Conservation (phyloP, 495 filamentous ascomycete genomes). For the Podospora appendiculata region DNA sequence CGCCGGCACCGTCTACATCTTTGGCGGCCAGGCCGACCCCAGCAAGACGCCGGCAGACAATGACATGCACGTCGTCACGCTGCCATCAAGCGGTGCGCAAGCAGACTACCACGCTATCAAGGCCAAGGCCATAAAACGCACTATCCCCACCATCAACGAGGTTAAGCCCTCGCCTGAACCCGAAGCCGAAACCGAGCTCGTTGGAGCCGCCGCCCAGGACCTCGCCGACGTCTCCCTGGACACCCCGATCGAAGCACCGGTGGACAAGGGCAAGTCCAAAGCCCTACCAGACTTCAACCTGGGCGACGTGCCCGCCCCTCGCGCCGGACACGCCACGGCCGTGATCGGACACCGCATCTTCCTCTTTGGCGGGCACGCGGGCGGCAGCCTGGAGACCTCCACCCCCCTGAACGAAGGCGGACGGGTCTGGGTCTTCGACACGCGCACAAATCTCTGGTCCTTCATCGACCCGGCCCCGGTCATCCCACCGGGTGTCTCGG, state of each 20-base stretch:
- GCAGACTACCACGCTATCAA: conserved; percentile 52
- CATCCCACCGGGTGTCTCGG: too few relatives aligned
- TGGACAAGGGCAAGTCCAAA: conserved; percentile 19
- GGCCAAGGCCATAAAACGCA: conserved; percentile 21
- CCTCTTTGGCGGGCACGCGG: conserved; percentile 53
- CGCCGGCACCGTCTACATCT: conserved; percentile 59
- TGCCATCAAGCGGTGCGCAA: conserved; percentile 45
- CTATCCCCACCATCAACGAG: neutral
- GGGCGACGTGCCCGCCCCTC: conserved; percentile 36
- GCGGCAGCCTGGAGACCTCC: conserved; percentile 20
- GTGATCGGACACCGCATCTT: conserved; percentile 54
- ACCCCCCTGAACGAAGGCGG: conserved; percentile 51
- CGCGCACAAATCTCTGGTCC: conserved; percentile 47
- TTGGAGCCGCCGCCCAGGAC: conserved; percentile 24
- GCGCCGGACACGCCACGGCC: conserved; percentile 51
- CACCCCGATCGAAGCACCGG: neutral
- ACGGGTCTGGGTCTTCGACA: conserved; percentile 59
- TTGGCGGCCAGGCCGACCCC: conserved; percentile 50
- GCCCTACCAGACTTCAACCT: conserved; percentile 3
- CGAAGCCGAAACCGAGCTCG: conserved; percentile 24
- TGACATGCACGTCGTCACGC: conserved; percentile 56
- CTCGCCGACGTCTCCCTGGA: conserved; percentile 15
- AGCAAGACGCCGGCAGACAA: conserved; percentile 57
- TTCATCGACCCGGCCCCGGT: conserved; percentile 37
- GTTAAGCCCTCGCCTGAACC: neutral